Evolutionary conservation across 1,284 basidiomycete genomes (phyloP).

Genomic region (Cronartium quercuum): DNA sequence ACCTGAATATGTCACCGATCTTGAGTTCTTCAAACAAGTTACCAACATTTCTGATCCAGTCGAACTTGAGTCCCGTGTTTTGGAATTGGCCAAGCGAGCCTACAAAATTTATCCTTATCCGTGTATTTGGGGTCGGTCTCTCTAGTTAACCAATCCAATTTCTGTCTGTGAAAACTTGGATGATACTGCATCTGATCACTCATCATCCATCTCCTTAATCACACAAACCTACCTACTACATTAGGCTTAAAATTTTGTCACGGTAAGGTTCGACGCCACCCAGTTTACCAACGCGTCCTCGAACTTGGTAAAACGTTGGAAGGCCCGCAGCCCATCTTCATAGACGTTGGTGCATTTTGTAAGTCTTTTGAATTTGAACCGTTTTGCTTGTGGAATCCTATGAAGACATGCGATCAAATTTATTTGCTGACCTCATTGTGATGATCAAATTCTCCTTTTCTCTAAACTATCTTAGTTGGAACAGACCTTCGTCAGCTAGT

Average conservation of each 20-base stretch:
- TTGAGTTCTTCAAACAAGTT: constrained; percentile 11
- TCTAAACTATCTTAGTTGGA: not conserved
- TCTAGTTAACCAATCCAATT: not conserved
- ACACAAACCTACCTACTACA: not conserved
- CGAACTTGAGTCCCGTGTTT: constrained; percentile 4
- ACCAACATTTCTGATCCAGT: constrained; percentile 15
- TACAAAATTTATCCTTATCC: constrained; percentile 32
- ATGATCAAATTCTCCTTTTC: not conserved
- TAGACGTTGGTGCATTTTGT: constrained; percentile 36
- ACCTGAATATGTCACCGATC: constrained; percentile 17
- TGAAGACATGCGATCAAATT: not conserved
- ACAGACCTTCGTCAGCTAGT: constrained; percentile 27
- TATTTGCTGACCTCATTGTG: not conserved
- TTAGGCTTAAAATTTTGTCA: constrained; percentile 32
- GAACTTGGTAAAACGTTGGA: constrained; percentile 4
- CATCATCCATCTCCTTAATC: not conserved
- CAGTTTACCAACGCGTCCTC: constrained; percentile 17
- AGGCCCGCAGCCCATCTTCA: constrained; percentile 22
- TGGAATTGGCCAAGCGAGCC: constrained; percentile 21
- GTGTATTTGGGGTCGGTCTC: constrained; percentile 28
- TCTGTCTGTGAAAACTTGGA: not conserved
- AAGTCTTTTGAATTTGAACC: not conserved
- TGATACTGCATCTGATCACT: not conserved
- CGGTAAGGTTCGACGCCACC: constrained; percentile 16
- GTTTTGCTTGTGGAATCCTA: not conserved